These are phyloP conservation scores for Lichtheimia hyalospora DNA, from an alignment of 371 early-diverging fungal species.

Conservation along the genomic window DNA sequence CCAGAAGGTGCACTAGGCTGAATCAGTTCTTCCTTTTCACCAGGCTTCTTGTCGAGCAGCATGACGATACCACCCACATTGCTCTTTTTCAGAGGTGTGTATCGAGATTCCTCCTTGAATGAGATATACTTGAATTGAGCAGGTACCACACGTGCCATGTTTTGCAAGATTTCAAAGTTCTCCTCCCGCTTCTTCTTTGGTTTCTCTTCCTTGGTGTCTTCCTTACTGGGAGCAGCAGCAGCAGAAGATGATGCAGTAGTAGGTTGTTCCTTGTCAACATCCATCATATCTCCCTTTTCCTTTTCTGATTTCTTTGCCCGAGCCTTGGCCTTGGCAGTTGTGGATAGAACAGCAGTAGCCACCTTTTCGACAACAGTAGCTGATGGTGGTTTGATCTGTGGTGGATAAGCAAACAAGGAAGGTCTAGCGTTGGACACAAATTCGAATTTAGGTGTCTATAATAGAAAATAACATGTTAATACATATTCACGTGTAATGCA, in stretches of 20 bases:
- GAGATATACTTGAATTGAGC: slow-evolving; percentile 82
- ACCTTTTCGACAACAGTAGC: slow-evolving; percentile 70
- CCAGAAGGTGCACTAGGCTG: slow-evolving; percentile 53
- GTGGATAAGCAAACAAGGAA: slow-evolving; percentile 92
- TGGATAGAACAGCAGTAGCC: slow-evolving; percentile 93
- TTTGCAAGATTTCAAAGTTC: slow-evolving; percentile 72
- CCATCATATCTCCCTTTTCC: slow-evolving; percentile 61
- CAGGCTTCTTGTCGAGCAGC: slow-evolving; percentile 63
- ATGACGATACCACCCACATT: slow-evolving; percentile 79
- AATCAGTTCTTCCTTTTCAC: slow-evolving; percentile 63
- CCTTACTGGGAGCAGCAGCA: slow-evolving; percentile 22
- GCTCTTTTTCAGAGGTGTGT: slow-evolving; percentile 83
- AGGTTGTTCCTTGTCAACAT: slow-evolving; percentile 37
- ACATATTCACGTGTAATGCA: no score
- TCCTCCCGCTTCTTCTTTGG: slow-evolving; percentile 70
- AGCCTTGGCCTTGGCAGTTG: slow-evolving; percentile 92
- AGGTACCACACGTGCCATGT: slow-evolving; percentile 89
- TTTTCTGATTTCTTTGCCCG: slow-evolving; percentile 84
- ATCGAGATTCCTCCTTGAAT: slow-evolving; percentile 84
- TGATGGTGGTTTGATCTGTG: slow-evolving; percentile 71
- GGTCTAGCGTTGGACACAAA: slow-evolving; percentile 84
- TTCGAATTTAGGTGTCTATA: slow-evolving; percentile 81
- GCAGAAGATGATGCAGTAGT: not conserved
- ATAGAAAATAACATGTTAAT: no score
- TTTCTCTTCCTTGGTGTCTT: slow-evolving; percentile 57